A percentile compares a stretch with the other conserved stretches of the same genome.
Conservation (phyloP, 805 yeast genomes). For the Kluyveromyces nonfermentans region DNA sequence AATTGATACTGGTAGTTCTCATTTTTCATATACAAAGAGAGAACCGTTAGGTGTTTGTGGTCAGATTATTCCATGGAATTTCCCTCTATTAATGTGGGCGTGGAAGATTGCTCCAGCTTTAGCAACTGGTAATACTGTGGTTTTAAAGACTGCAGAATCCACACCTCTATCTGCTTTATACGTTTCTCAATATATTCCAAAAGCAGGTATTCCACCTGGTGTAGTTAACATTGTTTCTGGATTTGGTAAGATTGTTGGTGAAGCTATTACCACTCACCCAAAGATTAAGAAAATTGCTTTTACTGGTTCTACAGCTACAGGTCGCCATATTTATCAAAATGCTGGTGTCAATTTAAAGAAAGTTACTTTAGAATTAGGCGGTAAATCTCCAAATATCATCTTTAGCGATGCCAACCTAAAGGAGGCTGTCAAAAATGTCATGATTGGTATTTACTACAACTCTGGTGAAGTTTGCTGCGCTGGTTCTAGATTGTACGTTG, state of each 20-base stretch:
- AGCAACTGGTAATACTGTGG: conserved; percentile 83
- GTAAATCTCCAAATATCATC: conserved; percentile 88
- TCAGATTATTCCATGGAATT: conserved; percentile 95
- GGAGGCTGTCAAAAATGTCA: conserved; percentile 64
- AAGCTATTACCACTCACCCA: conserved; percentile 67
- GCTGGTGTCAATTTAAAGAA: conserved; percentile 81
- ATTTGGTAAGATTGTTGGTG: conserved; percentile 77
- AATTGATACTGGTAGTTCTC: conserved; percentile 63
- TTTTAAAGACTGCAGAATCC: conserved; percentile 83
- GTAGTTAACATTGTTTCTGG: conserved; percentile 84
- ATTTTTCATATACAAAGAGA: conserved; percentile 70
- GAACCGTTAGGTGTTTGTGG: conserved; percentile 96
- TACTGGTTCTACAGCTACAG: conserved; percentile 91
- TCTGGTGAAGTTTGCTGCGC: conserved; percentile 96
- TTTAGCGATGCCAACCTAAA: conserved; percentile 79
- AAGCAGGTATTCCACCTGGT: conserved; percentile 90
- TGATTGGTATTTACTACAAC: conserved; percentile 81
- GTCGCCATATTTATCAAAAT: conserved; percentile 68
- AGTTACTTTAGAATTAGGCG: conserved; percentile 91
- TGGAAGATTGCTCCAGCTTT: conserved; percentile 94
- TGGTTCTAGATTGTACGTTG: conserved; percentile 84
- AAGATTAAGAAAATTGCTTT: conserved; percentile 84
- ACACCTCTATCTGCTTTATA: conserved; percentile 85
- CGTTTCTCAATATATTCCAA: conserved; percentile 55
- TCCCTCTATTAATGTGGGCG: conserved; percentile 86